phyloP scores from a whole-genome alignment of 2,329 filamentous ascomycete genomes.

The Verticillium tricorpus region DNA sequence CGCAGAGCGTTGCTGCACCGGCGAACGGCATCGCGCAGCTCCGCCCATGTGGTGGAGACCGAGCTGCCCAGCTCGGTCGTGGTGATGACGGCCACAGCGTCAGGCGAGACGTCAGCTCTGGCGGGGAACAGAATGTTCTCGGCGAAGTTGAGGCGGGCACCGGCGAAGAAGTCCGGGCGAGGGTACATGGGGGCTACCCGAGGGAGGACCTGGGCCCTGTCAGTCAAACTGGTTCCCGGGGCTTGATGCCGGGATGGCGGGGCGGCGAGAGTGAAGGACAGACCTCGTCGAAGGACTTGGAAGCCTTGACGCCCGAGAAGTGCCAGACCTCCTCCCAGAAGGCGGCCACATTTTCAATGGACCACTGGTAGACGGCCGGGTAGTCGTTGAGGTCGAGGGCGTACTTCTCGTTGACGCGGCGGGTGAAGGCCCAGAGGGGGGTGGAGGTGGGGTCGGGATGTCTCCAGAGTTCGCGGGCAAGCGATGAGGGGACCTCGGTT shows the following conservation, averaged over 20 bases:
- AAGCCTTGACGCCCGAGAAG: constrained; percentile 71
- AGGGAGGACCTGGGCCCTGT: constrained; percentile 57
- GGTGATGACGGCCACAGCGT: constrained; percentile 69
- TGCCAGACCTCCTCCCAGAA: constrained; percentile 90
- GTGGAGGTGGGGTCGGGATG: constrained; percentile 64
- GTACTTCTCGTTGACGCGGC: constrained; percentile 64
- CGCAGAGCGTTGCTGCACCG: constrained; percentile 68
- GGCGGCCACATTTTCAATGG: constrained; percentile 64
- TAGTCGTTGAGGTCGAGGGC: constrained; percentile 61
- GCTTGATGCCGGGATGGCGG: background rate
- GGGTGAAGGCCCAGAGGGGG: constrained; percentile 67
- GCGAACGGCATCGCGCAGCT: constrained; percentile 74
- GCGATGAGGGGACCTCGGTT: background rate
- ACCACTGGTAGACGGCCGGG: constrained; percentile 79
- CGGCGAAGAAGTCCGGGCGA: constrained; percentile 78
- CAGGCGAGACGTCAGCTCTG: constrained; percentile 47
- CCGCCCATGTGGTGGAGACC: constrained; percentile 62
- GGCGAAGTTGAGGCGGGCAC: constrained; percentile 81
- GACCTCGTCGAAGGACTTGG: constrained; percentile 58
- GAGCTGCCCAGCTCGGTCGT: constrained; percentile 68
- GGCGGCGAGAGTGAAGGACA: constrained; percentile 14
- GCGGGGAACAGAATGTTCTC: constrained; percentile 87
- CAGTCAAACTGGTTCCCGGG: background rate
- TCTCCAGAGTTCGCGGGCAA: constrained; percentile 58
- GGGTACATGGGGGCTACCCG: constrained; percentile 72